Evolutionary conservation across 2,329 filamentous ascomycete genomes (phyloP).

Genomic region (Septoria petroselini): DNA sequence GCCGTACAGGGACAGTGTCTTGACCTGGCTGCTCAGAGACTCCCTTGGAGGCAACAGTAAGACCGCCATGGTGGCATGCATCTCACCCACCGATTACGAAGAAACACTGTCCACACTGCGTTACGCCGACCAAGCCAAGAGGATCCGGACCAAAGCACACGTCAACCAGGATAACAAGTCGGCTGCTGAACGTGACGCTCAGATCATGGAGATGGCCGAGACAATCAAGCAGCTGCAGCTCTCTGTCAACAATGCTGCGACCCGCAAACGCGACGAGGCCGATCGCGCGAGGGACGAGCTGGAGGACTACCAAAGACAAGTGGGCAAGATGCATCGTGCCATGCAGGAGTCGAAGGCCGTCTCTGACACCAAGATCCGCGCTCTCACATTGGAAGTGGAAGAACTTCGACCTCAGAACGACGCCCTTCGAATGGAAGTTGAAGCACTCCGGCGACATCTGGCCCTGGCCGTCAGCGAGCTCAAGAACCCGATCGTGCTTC

Average conservation of each 20-base stretch:
- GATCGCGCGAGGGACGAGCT: constrained; percentile 76
- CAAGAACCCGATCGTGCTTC: constrained; percentile 81
- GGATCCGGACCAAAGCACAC: constrained; percentile 87
- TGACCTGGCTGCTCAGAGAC: constrained; percentile 88
- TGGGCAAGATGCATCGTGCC: constrained; percentile 83
- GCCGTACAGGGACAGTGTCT: constrained; percentile 85
- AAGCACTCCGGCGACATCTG: constrained; percentile 81
- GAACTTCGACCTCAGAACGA: constrained; percentile 50
- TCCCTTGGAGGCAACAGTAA: constrained; percentile 95
- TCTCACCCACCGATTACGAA: constrained; percentile 92
- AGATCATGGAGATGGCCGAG: constrained; percentile 91
- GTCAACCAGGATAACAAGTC: constrained; percentile 96
- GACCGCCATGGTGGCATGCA: constrained; percentile 98
- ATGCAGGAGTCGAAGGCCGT: constrained; percentile 94
- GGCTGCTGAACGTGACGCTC: constrained; percentile 86
- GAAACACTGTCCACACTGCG: constrained; percentile 94
- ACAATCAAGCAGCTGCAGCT: constrained; percentile 86
- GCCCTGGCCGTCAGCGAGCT: constrained; percentile 80
- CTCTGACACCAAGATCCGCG: constrained; percentile 89
- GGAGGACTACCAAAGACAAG: constrained; percentile 91
- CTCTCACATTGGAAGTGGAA: constrained; percentile 57
- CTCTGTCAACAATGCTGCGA: constrained; percentile 57
- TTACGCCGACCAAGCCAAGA: constrained; percentile 96
- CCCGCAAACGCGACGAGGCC: constrained; percentile 68
- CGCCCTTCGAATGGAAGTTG: constrained; percentile 69